Percentiles rank a stretch among this genome's conserved stretches.
These are phyloP conservation scores for barley (Hordeum vulgare) DNA, from an alignment of 176 grass and related monocot species.

Conservation along the genomic window MorexV3_pseudomolecules_assembly NC_058523.1:16658903-16659402, in stretches of 20 bases:
- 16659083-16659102: not conserved
- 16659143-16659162: not conserved
- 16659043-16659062: not conserved
- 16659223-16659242: not conserved
- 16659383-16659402: conserved; percentile 68
- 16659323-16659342: conserved; percentile 24
- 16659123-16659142: not conserved
- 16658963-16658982: not conserved
- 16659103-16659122: not conserved
- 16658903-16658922: no score
- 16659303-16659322: not conserved
- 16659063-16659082: not conserved
- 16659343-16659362: conserved; percentile 92
- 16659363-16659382: conserved; percentile 86
- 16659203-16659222: not conserved
- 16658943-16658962: not conserved
- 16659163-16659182: not conserved
- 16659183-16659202: not conserved
- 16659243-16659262: no score
- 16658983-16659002: not conserved
- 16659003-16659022: not conserved
- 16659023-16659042: not conserved
- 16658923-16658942: not conserved
- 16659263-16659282: not conserved
- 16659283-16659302: not conserved